Percentiles rank a stretch among this genome's conserved stretches.
phyloP scores from a whole-genome alignment of 1,284 basidiomycete genomes.

The Thelephora terrestris region DNA sequence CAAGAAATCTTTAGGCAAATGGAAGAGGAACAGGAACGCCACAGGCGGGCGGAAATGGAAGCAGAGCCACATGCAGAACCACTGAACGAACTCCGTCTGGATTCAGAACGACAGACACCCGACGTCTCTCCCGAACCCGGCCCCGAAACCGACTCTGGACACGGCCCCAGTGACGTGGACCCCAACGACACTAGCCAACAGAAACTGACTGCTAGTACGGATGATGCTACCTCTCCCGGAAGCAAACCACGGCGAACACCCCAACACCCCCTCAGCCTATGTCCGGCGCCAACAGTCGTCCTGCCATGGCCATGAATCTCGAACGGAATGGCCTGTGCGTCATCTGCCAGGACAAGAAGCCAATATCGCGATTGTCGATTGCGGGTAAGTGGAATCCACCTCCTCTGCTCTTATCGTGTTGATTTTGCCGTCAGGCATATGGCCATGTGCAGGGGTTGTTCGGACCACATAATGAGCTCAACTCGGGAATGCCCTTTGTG shows the following conservation, averaged over 20 bases:
- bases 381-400: slow-evolving; percentile 51
- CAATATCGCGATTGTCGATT: slow-evolving; percentile 86
- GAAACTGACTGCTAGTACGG: not conserved
- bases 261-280: slow-evolving; percentile 22
- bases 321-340: slow-evolving; percentile 76
- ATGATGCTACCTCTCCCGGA: not conserved
- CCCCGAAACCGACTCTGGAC: not conserved
- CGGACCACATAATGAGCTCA: slow-evolving; percentile 73
- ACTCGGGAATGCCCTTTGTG: slow-evolving; percentile 80
- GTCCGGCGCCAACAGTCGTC: slow-evolving; percentile 9
- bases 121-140: not conserved
- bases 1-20: slow-evolving; percentile 19
- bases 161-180: too few relatives aligned
- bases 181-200: too few relatives aligned
- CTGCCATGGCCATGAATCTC: slow-evolving; percentile 26
- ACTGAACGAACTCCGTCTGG: slow-evolving; percentile 17
- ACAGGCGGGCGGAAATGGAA: slow-evolving; percentile 28
- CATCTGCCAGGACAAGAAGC: slow-evolving; percentile 86
- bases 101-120: slow-evolving; percentile 10
- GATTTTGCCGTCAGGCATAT: slow-evolving; percentile 48
- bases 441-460: slow-evolving; percentile 74
- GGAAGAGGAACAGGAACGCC: slow-evolving; percentile 37
- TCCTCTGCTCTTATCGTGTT: not conserved
- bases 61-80: slow-evolving; percentile 12
- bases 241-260: slow-evolving; percentile 9